A percentile compares a stretch with the other conserved stretches of the same genome.
phyloP scores from a whole-genome alignment of 139 green algal species.

The Pleodorina starrii region DNA sequence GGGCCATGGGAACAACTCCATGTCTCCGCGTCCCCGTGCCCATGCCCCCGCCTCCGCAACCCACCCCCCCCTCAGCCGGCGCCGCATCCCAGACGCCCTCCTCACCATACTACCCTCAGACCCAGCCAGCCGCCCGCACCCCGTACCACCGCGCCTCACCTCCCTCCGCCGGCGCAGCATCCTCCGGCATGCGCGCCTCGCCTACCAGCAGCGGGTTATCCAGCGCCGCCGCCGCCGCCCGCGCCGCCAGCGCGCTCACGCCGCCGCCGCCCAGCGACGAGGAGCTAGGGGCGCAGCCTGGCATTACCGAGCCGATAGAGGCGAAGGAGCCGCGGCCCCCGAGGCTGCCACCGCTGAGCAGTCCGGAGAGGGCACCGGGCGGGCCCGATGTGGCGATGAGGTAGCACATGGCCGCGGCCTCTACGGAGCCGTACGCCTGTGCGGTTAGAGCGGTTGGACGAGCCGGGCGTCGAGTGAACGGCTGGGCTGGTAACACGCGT shows the following conservation, averaged over 20 bases:
- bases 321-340: neutral
- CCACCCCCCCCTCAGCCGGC: too few relatives aligned
- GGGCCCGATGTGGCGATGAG: conserved; percentile 72
- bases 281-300: neutral
- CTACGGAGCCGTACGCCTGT: conserved; percentile 77
- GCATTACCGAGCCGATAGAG: neutral
- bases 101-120: too few relatives aligned
- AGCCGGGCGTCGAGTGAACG: too few relatives aligned
- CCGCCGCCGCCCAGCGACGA: conserved; percentile 14
- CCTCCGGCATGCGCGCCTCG: conserved; percentile 73
- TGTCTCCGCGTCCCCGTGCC: too few relatives aligned
- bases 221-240: conserved; percentile 74
- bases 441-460: too few relatives aligned
- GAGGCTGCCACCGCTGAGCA: neutral
- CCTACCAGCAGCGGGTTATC: conserved; percentile 86
- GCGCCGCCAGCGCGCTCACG: conserved; percentile 20
- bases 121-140: too few relatives aligned
- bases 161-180: conserved; percentile 33
- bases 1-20: too few relatives aligned
- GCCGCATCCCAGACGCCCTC: too few relatives aligned
- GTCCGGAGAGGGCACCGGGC: conserved; percentile 7
- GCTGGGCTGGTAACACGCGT: too few relatives aligned
- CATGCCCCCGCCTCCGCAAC: too few relatives aligned
- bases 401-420: conserved; percentile 94
- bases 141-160: too few relatives aligned